Conservation (phyloP, 1,284 basidiomycete species). For the Paramarasmius palmivorus region DNA sequence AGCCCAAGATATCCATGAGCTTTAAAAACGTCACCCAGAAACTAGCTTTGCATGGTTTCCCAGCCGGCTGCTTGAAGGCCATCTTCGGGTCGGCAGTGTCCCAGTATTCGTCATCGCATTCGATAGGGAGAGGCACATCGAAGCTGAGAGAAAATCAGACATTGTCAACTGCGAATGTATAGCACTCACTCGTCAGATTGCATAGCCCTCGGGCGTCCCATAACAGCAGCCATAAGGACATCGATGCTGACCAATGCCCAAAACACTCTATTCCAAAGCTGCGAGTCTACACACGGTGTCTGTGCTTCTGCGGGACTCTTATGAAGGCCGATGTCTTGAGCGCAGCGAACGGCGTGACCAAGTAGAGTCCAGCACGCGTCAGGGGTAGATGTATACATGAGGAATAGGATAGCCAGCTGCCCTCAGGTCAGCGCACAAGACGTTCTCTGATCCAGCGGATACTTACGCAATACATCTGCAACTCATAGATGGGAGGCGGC, state of each 20-base stretch:
- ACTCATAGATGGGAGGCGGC: constrained; percentile 56
- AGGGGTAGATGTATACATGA: constrained; percentile 63
- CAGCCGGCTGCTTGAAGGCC: constrained; percentile 33
- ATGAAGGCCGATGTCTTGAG: too few relatives aligned
- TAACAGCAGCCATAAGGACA: too few relatives aligned
- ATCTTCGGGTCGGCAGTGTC: constrained; percentile 26
- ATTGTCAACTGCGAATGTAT: too few relatives aligned
- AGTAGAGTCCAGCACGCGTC: constrained; percentile 74
- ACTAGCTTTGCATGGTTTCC: constrained; percentile 31
- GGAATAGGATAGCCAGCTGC: constrained; percentile 46
- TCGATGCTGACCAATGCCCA: too few relatives aligned
- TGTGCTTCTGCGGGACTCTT: too few relatives aligned
- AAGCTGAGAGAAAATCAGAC: constrained; percentile 30
- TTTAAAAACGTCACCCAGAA: constrained; percentile 44
- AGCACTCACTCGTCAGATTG: too few relatives aligned
- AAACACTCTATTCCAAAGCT: too few relatives aligned
- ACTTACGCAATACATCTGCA: constrained; percentile 53
- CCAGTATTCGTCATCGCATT: constrained; percentile 42
- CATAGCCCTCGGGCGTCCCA: too few relatives aligned
- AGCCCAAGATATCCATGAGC: constrained; percentile 45
- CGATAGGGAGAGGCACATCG: constrained; percentile 49
- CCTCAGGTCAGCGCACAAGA: background rate
- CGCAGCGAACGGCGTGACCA: too few relatives aligned
- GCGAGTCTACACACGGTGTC: too few relatives aligned
- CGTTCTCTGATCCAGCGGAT: constrained; percentile 9